These are phyloP conservation scores for Chaetomium fimeti DNA, from an alignment of 495 filamentous ascomycete species.

Conservation along the genomic window DNA sequence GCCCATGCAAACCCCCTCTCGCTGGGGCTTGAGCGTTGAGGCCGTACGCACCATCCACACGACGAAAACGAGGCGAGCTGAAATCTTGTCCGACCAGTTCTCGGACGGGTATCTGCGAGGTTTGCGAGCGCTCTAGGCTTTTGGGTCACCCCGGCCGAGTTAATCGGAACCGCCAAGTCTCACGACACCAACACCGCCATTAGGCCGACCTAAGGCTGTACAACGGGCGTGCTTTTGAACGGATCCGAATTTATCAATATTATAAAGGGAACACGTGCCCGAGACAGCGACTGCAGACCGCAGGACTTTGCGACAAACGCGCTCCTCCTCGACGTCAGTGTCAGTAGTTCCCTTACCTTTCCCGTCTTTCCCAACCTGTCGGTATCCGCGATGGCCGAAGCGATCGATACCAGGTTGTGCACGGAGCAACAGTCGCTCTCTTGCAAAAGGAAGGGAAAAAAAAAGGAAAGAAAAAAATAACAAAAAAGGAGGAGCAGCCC, in stretches of 20 bases:
- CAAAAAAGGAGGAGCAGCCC: neutral
- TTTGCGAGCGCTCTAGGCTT: neutral
- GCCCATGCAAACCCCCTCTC: conserved; percentile 7
- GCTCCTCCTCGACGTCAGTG: neutral
- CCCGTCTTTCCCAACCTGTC: conserved; percentile 10
- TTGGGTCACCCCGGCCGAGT: conserved; percentile 5
- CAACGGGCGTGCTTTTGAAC: neutral
- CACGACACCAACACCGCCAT: conserved; percentile 3
- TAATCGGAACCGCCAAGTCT: conserved; percentile 17
- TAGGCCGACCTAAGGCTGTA: neutral
- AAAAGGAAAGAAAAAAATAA: neutral
- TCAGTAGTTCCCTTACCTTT: neutral
- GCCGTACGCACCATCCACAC: neutral
- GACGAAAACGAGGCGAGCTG: conserved; percentile 17
- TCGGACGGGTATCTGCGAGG: conserved; percentile 8
- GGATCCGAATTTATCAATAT: conserved; percentile 5
- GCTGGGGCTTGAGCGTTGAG: neutral
- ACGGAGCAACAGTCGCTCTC: too few species aligned
- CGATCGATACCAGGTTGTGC: neutral
- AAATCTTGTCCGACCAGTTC: conserved; percentile 11
- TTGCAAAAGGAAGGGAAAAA: too few species aligned
- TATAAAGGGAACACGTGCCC: conserved; percentile 1
- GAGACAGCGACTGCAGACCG: conserved; percentile 14
- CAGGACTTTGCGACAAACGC: neutral
- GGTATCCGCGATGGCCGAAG: conserved; percentile 16